Evolutionary conservation across 345 rosid species (phyloP).

Genomic region (Ceriops zippeliana): DNA sequence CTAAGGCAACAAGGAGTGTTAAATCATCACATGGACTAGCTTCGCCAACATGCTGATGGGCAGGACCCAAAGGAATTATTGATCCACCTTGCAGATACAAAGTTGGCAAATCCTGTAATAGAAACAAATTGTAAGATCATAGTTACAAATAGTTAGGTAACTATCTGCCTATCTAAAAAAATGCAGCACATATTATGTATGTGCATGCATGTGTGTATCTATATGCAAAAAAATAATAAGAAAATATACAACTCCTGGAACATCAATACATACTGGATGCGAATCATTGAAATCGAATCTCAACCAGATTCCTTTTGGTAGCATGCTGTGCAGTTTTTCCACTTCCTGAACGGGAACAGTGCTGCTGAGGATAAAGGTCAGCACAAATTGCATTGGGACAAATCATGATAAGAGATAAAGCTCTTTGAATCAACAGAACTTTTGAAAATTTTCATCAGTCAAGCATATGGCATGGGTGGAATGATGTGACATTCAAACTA

Average conservation of each 20-base stretch:
- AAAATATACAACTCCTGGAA: conserved; percentile 1
- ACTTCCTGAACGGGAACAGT: conserved; percentile 45
- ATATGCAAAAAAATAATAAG: too few species aligned
- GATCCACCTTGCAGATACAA: conserved; percentile 88
- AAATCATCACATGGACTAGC: conserved; percentile 62
- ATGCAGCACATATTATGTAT: conserved; percentile 9
- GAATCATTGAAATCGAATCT: conserved; percentile 78
- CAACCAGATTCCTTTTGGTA: conserved; percentile 79
- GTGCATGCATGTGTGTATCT: not conserved
- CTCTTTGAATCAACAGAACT: not conserved
- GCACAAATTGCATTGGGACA: not conserved
- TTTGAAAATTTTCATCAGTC: not conserved
- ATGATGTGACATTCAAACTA: too few species aligned
- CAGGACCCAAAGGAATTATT: conserved; percentile 62
- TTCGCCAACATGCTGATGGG: conserved; percentile 68
- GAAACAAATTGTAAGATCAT: conserved; percentile 6
- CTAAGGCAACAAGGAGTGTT: conserved; percentile 69
- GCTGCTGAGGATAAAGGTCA: conserved; percentile 36
- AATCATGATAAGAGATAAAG: not conserved
- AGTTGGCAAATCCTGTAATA: conserved; percentile 69
- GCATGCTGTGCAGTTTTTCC: conserved; percentile 37
- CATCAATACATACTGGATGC: conserved; percentile 59
- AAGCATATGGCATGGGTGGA: too few species aligned
- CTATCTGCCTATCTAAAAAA: not conserved
- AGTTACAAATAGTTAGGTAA: not conserved